Percentiles rank a stretch among this genome's conserved stretches.
These are phyloP conservation scores for Phaeophleospora eucalypticola DNA, from an alignment of 2,329 filamentous ascomycete species.

Conservation along the genomic window DNA sequence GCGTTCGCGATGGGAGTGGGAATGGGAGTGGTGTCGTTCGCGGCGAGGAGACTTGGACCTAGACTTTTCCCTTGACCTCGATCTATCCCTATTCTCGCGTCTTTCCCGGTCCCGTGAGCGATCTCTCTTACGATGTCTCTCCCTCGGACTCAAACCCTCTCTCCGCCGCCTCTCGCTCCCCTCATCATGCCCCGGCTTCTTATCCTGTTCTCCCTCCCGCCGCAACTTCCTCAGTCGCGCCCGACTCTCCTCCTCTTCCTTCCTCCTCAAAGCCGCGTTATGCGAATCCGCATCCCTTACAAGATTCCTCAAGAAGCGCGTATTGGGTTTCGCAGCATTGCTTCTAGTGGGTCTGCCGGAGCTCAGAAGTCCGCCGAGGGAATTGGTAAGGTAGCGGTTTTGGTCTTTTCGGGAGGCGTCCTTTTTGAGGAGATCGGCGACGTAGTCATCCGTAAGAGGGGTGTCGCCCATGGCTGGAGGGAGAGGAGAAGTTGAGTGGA, in stretches of 20 bases:
- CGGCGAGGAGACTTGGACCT: too few relatives aligned
- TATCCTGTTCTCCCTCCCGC: slow-evolving; percentile 7
- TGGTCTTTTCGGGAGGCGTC: slow-evolving; percentile 63
- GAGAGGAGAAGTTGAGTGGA: not conserved
- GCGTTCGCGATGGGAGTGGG: not conserved
- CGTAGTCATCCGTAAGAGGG: slow-evolving; percentile 66
- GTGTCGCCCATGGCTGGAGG: not conserved
- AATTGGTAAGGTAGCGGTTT: slow-evolving; percentile 16
- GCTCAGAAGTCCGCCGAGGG: slow-evolving; percentile 10
- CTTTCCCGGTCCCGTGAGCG: not conserved
- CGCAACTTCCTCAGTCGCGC: slow-evolving; percentile 61
- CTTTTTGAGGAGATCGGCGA: slow-evolving; percentile 71
- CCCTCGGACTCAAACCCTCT: slow-evolving; percentile 1
- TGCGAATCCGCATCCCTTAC: slow-evolving; percentile 84
- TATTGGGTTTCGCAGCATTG: slow-evolving; percentile 77
- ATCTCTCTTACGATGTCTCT: not conserved
- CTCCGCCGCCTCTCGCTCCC: slow-evolving; percentile 3
- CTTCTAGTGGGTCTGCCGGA: slow-evolving; percentile 11
- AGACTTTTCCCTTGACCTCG: slow-evolving; percentile 2
- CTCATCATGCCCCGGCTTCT: slow-evolving; percentile 2
- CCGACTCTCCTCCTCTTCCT: slow-evolving; percentile 74
- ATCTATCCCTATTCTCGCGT: not conserved
- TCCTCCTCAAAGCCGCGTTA: slow-evolving; percentile 80
- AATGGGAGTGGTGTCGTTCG: too few relatives aligned
- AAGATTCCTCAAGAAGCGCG: slow-evolving; percentile 79